Base-by-base conservation (phyloP, 345 rosid genomes). In the Moringa oleifera region DNA sequence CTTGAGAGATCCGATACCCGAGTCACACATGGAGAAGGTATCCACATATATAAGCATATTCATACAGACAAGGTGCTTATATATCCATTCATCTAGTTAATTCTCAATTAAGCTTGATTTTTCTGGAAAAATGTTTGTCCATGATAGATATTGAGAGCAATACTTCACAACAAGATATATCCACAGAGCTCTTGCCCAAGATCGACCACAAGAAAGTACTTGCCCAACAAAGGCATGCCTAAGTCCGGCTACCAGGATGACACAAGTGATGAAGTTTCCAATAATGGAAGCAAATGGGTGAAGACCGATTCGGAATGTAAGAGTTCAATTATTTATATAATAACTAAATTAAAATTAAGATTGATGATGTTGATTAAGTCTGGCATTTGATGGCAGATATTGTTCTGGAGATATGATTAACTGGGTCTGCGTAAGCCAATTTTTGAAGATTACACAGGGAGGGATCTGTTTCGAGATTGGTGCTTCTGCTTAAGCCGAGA, bases 11-110 rank as follows among this genome's bases (percentile, higher is more conserved):
- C 62, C 91, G 10, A 76, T 88, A 68, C 92, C 77, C 25, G 97
- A 94, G 61, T 82, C 97, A 2, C 82, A 96, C 82, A 86, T 94
- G 95, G 99, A 94, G 75, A 90, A 91, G 92, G 99, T 94, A 85
- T n/a, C n/a, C 63, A 37, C 45, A n/a, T 18, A 53, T n/a, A n/a
- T n/a, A n/a, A n/a, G n/a, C n/a, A n/a, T n/a, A n/a, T n/a, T n/a
- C n/a, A n/a, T n/a, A n/a, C n/a, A n/a, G n/a, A n/a, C n/a, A n/a
- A n/a, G n/a, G n/a, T n/a, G n/a, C n/a, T n/a, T n/a, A 18, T 41
- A 20, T 23, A 3, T 1, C 15, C 15, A 54, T 46, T 23, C 24
- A 31, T 23, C 21, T 12, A 4, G 1, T 24, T 28, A 28, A 8
- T 28, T 28, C n/a, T 28, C n/a, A n/a, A n/a, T n/a, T n/a, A n/a